Base-by-base conservation (phyloP, 768 basidiomycete genomes). In the Wakefieldia striispora region DNA sequence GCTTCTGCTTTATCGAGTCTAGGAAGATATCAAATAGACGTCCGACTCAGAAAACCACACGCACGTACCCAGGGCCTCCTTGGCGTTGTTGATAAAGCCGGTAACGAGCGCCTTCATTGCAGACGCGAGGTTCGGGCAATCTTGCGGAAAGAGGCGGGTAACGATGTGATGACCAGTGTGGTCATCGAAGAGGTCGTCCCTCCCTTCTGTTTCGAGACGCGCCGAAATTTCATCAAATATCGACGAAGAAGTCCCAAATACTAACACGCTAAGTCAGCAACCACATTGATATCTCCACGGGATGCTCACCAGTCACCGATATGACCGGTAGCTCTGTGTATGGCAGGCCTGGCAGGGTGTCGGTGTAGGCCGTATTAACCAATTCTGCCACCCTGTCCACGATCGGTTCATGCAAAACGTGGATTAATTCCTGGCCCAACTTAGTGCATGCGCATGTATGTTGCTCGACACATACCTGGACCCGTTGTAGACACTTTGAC, bases 291-390 rank as follows among this genome's bases (percentile, higher is more conserved):
- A 12, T 51, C 23, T 16, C 17, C 31, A 13, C 14, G 29, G 14
- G 9, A 10, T 43, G 41, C 77, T 33, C 55, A 84, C 84, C 77
- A 43, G 76, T 74, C 26, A 88, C 70, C 0, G 76, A 71, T 43
- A 86, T 70, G 6, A 81, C 76, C 3, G 85, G 83, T 6, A 88
- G 60, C 57, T 88, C 86, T 5, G 72, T 54, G 41, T 76, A 77
- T 0, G 84, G 83, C n/a, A 84, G 63, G 3, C 80, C 79, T 8
- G 78, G 77, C 0, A 86, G 65, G 11, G 69, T 55, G 43, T 75
- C 66, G 0, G 60, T 56, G 54, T 83, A 79, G 7, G 81, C 75
- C 3, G 55, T 60, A 26, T 65, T 56, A 13, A 87, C 71, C 41
- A 74, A 59, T 1, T 73, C 54, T 6, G 74, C 65, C 13, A 86